Percentiles rank a stretch among this genome's conserved stretches.
Conservation (phyloP, 208 protist genomes). For the Wallacemonas collosoma region DNA sequence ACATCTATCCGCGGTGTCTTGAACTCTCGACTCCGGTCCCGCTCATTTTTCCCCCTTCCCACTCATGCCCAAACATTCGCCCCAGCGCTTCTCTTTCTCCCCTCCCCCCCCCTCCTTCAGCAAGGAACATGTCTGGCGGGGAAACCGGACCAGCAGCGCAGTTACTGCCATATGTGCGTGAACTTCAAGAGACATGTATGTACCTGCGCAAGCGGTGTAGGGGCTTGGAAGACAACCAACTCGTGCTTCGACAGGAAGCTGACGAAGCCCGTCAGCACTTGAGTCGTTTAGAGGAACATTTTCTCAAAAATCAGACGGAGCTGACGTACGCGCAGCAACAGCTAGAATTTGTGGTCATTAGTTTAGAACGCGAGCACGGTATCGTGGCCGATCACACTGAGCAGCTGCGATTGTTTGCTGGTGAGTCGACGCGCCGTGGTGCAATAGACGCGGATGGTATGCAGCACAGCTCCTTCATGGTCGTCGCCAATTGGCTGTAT, state of each 20-base stretch:
- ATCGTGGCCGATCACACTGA: slow-evolving; percentile 87
- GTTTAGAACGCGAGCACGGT: slow-evolving; percentile 68
- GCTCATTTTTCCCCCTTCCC: too few relatives aligned
- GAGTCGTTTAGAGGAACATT: slow-evolving; percentile 53
- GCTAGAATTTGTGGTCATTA: slow-evolving; percentile 81
- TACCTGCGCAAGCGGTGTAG: slow-evolving; percentile 10
- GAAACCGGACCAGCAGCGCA: neutral
- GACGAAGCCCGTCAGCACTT: slow-evolving; percentile 8
- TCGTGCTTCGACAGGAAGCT: neutral
- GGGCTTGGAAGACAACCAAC: slow-evolving; percentile 4
- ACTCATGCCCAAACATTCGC: too few relatives aligned
- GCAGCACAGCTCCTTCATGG: slow-evolving; percentile 46
- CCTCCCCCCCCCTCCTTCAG: too few relatives aligned
- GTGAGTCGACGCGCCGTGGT: slow-evolving; percentile 59
- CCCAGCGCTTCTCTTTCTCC: too few relatives aligned
- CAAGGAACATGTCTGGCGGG: too few relatives aligned
- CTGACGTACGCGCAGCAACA: slow-evolving; percentile 83
- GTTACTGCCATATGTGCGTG: slow-evolving; percentile 14
- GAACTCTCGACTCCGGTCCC: too few relatives aligned
- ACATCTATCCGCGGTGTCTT: too few relatives aligned
- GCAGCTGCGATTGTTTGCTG: slow-evolving; percentile 80
- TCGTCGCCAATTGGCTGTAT: slow-evolving; percentile 83
- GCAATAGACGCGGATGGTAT: slow-evolving; percentile 6
- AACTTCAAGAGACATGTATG: slow-evolving; percentile 16
- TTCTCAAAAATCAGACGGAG: slow-evolving; percentile 71